phyloP scores from a whole-genome alignment of 768 basidiomycete species.

The Lactarius sanguifluus region DNA sequence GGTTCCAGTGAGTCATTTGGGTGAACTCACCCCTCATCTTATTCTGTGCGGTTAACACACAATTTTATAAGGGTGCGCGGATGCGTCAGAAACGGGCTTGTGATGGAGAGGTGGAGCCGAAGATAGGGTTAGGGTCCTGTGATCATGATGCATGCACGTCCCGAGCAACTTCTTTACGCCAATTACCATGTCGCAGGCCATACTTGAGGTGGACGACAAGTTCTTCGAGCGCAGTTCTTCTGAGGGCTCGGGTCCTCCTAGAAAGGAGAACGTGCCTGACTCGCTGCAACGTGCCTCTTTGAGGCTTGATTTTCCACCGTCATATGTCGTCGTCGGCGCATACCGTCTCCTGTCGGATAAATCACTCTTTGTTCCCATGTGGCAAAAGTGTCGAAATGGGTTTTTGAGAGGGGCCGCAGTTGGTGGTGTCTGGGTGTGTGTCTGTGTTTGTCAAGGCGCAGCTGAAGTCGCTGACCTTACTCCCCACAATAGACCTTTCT shows the following conservation, averaged over 20 bases:
- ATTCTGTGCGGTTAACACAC: background rate
- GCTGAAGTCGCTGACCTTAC: background rate
- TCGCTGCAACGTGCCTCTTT: conserved; percentile 52
- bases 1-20: background rate
- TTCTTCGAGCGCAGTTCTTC: conserved; percentile 3
- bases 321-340: conserved; percentile 81
- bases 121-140: background rate
- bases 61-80: background rate
- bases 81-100: background rate
- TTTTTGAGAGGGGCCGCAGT: conserved; percentile 65
- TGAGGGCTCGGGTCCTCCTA: conserved; percentile 18
- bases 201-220: background rate
- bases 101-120: background rate
- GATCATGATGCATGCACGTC: background rate
- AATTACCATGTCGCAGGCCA: conserved; percentile 13
- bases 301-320: conserved; percentile 74
- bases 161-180: background rate
- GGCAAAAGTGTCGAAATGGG: conserved; percentile 85
- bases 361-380: conserved; percentile 66
- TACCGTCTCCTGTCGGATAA: conserved; percentile 81
- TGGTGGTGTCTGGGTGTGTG: conserved; percentile 66
- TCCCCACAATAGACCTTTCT: conserved; percentile 51
- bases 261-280: background rate
- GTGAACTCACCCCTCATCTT: background rate
- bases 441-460: background rate